These are phyloP conservation scores for Seiridium unicorne DNA, from an alignment of 2,329 filamentous ascomycete species.

Conservation along the genomic window DNA sequence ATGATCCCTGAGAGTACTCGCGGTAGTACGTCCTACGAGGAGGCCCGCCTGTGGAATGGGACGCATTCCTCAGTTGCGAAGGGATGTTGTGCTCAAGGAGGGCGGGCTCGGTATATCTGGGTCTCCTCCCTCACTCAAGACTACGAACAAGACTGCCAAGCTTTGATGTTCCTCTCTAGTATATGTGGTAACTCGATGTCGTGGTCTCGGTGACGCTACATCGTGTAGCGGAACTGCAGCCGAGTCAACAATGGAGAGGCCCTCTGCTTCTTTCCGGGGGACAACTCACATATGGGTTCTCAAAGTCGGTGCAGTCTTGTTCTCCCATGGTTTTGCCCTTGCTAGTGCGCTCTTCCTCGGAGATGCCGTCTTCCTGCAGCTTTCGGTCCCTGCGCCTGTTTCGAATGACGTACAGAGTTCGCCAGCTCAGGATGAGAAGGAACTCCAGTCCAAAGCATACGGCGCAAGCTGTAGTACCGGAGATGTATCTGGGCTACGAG, in stretches of 20 bases:
- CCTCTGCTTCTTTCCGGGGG: background rate
- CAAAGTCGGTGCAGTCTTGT: slow-evolving; percentile 34
- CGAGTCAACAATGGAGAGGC: background rate
- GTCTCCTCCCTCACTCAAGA: too few species aligned
- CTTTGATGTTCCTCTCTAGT: background rate
- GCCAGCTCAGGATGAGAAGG: slow-evolving; percentile 36
- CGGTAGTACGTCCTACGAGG: too few species aligned
- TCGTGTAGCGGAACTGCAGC: slow-evolving; percentile 9
- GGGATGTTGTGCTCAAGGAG: too few species aligned
- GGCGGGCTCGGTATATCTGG: too few species aligned
- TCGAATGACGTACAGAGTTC: slow-evolving; percentile 35
- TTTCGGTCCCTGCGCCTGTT: slow-evolving; percentile 32
- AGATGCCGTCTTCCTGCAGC: slow-evolving; percentile 27
- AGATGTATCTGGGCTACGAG: slow-evolving; percentile 37
- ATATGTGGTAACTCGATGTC: background rate
- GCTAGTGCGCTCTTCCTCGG: slow-evolving; percentile 29
- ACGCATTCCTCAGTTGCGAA: too few species aligned
- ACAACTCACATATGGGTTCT: slow-evolving; percentile 34
- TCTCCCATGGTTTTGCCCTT: slow-evolving; percentile 32
- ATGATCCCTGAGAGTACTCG: too few species aligned
- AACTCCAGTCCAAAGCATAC: slow-evolving; percentile 36
- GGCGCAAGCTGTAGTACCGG: slow-evolving; percentile 37
- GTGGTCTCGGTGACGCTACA: background rate
- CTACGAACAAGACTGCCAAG: too few species aligned
- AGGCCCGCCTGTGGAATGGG: too few species aligned